Conservation (phyloP, 306 rosid species). For the Pyrus communis region DNA sequence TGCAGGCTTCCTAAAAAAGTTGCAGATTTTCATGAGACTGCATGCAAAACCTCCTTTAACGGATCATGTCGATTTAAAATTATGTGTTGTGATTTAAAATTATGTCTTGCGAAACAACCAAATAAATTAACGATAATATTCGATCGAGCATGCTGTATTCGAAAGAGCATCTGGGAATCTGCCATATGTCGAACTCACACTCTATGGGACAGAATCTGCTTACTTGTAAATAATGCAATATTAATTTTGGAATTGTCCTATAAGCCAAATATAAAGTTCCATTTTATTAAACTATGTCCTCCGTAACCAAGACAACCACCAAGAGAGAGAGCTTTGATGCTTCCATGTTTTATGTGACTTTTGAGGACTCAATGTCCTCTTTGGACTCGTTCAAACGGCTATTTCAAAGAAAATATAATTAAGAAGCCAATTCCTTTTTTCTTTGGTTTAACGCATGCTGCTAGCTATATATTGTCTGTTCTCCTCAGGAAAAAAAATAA, state of each 20-base stretch:
- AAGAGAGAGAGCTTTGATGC: constrained; percentile 22
- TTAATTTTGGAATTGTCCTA: constrained; percentile 8
- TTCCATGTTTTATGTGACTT: constrained; percentile 31
- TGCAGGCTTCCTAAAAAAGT: background rate
- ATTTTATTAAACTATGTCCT: constrained; percentile 27
- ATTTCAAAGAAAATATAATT: constrained; percentile 4
- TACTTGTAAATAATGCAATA: constrained; percentile 19
- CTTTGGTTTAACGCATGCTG: too few species aligned
- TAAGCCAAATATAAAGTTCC: background rate
- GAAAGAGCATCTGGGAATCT: constrained; percentile 18
- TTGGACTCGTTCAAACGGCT: constrained; percentile 43
- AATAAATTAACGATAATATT: background rate
- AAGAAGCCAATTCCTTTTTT: background rate
- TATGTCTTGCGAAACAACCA: background rate
- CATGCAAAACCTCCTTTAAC: background rate
- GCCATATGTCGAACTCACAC: constrained; percentile 39
- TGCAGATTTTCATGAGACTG: background rate
- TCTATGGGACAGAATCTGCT: constrained; percentile 22
- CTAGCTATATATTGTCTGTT: too few species aligned
- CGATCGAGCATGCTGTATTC: background rate
- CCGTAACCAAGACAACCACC: constrained; percentile 50
- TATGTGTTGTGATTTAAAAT: too few species aligned
- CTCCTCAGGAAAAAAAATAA: too few species aligned
- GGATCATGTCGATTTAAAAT: background rate
- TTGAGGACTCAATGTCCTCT: constrained; percentile 18